Evolutionary conservation across 768 basidiomycete species (phyloP).

Genomic region (Boletus rubroflammeus): DNA sequence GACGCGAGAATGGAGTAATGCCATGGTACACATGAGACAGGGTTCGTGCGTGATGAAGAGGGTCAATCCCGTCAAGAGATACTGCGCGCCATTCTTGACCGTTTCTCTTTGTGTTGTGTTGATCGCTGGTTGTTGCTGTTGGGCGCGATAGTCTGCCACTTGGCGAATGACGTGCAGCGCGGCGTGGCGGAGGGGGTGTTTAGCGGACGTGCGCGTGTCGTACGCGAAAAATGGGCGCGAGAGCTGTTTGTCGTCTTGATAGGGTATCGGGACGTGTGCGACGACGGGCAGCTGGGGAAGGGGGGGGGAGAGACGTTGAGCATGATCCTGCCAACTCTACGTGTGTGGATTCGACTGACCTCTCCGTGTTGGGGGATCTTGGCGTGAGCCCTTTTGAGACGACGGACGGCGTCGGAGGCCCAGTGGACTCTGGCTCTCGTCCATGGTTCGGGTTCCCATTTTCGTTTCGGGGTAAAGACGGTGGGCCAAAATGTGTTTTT

Average conservation of each 20-base stretch:
- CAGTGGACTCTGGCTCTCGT: conserved; percentile 62
- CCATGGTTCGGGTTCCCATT: conserved; percentile 67
- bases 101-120: conserved; percentile 9
- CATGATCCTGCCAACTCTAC: not conserved
- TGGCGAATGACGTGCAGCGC: conserved; percentile 70
- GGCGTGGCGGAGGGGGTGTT: conserved; percentile 84
- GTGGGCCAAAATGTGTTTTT: conserved; percentile 89
- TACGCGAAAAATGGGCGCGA: conserved; percentile 46
- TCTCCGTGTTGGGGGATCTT: conserved; percentile 51
- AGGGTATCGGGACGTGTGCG: conserved; percentile 61
- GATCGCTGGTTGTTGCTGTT: not conserved
- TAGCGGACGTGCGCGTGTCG: conserved; percentile 67
- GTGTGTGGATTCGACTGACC: conserved; percentile 35
- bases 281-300: conserved; percentile 65
- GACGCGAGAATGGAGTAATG: conserved; percentile 90
- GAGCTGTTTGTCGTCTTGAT: conserved; percentile 30
- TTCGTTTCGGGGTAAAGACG: conserved; percentile 63
- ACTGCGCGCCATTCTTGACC: conserved; percentile 65
- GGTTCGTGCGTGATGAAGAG: conserved; percentile 95
- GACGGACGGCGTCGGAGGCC: conserved; percentile 67
- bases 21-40: conserved; percentile 98
- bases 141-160: conserved; percentile 55
- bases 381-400: conserved; percentile 48
- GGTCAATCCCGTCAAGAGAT: conserved; percentile 80
- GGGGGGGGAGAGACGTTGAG: not conserved